Conservation (phyloP, 352 stramenopile genomes). For the Pythium aristosporum region DNA sequence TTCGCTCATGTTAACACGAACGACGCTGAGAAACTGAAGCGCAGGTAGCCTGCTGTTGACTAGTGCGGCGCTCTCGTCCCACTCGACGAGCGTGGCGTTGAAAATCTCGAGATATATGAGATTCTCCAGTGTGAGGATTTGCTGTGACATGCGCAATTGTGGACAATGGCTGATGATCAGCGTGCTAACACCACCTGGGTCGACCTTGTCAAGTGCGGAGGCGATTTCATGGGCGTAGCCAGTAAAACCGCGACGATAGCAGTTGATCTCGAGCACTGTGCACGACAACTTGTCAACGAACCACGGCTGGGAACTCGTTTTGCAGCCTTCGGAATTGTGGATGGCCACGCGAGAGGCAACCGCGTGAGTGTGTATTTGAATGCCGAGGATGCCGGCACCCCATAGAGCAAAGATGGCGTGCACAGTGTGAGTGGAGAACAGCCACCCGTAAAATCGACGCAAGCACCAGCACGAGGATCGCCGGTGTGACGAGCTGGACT, state of each 20-base stretch:
- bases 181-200: constrained; percentile 1
- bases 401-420: constrained; percentile 3
- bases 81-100: constrained; percentile 19
- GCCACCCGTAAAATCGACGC: neutral
- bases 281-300: constrained; percentile 24
- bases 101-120: constrained; percentile 21
- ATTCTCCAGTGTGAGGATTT: constrained; percentile 13
- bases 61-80: constrained; percentile 11
- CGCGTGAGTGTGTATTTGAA: constrained; percentile 11
- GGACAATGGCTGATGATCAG: constrained; percentile 26
- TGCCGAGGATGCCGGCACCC: constrained; percentile 8
- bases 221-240: constrained; percentile 12
- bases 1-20: constrained; percentile 11
- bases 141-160: constrained; percentile 10
- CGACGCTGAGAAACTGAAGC: constrained; percentile 12
- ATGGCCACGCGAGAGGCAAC: neutral
- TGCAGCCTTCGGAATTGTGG: constrained; percentile 10
- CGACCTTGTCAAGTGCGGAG: constrained; percentile 1
- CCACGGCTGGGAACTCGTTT: constrained; percentile 26
- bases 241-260: constrained; percentile 15
- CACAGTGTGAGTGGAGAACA: neutral
- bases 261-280: constrained; percentile 31
- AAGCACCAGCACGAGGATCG: neutral
- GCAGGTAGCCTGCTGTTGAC: neutral
- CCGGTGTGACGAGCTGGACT: neutral